These are phyloP conservation scores for Aristolochia fimbriata DNA, from an alignment of 164 flowering plant genomes.

Conservation along the genomic window DNA sequence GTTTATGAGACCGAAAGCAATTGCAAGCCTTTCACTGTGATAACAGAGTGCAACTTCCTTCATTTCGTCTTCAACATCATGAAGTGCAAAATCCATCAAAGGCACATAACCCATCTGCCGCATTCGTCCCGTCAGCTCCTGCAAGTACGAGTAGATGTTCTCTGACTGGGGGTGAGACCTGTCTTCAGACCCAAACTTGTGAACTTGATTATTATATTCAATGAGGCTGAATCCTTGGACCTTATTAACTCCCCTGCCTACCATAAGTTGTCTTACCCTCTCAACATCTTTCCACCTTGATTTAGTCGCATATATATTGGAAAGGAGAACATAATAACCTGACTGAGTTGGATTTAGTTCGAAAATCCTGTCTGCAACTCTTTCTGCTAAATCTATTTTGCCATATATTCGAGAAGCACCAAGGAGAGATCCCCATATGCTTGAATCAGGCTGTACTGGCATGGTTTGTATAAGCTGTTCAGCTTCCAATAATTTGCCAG, in stretches of 20 bases:
- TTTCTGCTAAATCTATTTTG: conserved; percentile 7
- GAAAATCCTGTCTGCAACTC: conserved; percentile 9
- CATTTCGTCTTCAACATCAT: conserved; percentile 14
- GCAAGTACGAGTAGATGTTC: conserved; percentile 8
- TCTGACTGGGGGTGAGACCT: conserved; percentile 11
- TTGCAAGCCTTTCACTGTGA: conserved; percentile 14
- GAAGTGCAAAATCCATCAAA: conserved; percentile 10
- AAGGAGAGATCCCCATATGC: conserved; percentile 14
- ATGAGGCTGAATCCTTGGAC: conserved; percentile 11
- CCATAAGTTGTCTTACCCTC: conserved; percentile 12
- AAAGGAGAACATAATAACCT: conserved; percentile 16
- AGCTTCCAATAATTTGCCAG: conserved; percentile 9
- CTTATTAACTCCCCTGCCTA: conserved; percentile 8
- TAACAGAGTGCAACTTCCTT: conserved; percentile 11
- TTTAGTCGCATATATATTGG: conserved; percentile 13
- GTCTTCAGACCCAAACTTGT: conserved; percentile 13
- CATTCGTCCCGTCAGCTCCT: conserved; percentile 5
- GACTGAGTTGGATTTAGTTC: conserved; percentile 7
- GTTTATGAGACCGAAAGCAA: conserved; percentile 13
- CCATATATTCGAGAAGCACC: conserved; percentile 11
- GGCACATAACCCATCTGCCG: conserved; percentile 13
- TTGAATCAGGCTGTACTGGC: conserved; percentile 9
- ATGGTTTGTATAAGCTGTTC: conserved; percentile 11
- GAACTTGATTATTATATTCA: conserved; percentile 7
- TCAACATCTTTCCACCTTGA: conserved; percentile 15